Percentiles rank a stretch among this genome's conserved stretches.
Evolutionary conservation across 75 land plant species (phyloP).

Genomic region (Adiantum capillusveneris): DNA sequence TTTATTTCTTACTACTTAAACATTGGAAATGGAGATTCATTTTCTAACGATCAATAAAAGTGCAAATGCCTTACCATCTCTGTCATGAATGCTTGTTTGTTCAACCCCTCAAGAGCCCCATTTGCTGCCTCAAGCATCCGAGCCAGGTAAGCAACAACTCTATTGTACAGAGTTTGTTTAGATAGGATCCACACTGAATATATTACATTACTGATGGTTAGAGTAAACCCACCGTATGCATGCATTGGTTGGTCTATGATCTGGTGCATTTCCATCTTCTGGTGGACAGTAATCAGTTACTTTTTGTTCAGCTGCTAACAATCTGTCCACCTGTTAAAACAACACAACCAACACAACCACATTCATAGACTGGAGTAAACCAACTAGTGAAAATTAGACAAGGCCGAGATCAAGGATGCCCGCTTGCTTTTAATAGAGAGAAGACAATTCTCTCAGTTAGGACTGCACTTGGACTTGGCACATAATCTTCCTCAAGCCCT

Average conservation of each 20-base stretch:
- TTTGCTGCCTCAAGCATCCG: slow-evolving; percentile 86
- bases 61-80: slow-evolving; percentile 59
- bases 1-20: not conserved
- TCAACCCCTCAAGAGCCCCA: slow-evolving; percentile 85
- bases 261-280: slow-evolving; percentile 90
- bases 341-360: too few species aligned
- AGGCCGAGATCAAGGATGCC: too few species aligned
- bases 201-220: not conserved
- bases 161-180: slow-evolving; percentile 7
- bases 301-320: slow-evolving; percentile 86
- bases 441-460: too few species aligned
- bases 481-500: too few species aligned
- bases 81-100: slow-evolving; percentile 96
- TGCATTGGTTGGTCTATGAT: slow-evolving; percentile 95
- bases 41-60: not conserved
- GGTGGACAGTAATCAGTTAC: slow-evolving; percentile 72
- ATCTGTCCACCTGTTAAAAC: slow-evolving; percentile 72
- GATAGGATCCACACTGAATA: not conserved
- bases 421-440: too few species aligned
- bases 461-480: too few species aligned
- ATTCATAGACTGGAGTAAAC: too few species aligned
- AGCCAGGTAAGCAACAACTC: slow-evolving; percentile 92
- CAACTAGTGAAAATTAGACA: too few species aligned
- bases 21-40: not conserved
- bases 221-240: slow-evolving; percentile 61